These are phyloP conservation scores for Protomyces inouyei DNA, from an alignment of 1,139 yeast genomes.

Conservation along the genomic window DNA sequence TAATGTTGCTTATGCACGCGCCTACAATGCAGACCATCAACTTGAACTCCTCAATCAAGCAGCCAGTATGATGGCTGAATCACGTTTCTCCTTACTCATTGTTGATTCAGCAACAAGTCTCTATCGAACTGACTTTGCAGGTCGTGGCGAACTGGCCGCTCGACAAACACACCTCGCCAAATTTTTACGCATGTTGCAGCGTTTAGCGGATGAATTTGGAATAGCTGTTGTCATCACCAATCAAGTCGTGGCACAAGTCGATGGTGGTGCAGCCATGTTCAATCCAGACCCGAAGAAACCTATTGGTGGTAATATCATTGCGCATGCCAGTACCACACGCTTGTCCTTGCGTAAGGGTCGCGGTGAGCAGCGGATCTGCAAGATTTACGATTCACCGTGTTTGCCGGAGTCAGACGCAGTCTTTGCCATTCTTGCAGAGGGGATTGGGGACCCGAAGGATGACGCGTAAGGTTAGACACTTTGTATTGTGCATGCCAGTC, in stretches of 20 bases:
- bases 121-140: slow-evolving; percentile 90
- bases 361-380: slow-evolving; percentile 88
- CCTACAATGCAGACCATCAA: slow-evolving; percentile 96
- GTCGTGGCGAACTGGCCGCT: slow-evolving; percentile 94
- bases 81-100: slow-evolving; percentile 67
- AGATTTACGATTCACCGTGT: slow-evolving; percentile 91
- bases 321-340: slow-evolving; percentile 93
- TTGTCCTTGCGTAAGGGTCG: slow-evolving; percentile 83
- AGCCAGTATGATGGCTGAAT: slow-evolving; percentile 93
- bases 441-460: slow-evolving; percentile 83
- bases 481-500: neutral
- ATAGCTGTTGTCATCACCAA: slow-evolving; percentile 97
- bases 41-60: slow-evolving; percentile 80
- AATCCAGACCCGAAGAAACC: slow-evolving; percentile 99
- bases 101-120: slow-evolving; percentile 97
- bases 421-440: slow-evolving; percentile 94
- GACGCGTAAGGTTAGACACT: neutral
- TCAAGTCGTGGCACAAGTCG: slow-evolving; percentile 98
- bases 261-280: slow-evolving; percentile 70
- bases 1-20: slow-evolving; percentile 95
- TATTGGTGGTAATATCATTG: slow-evolving; percentile 96
- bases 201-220: slow-evolving; percentile 96
- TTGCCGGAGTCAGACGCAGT: slow-evolving; percentile 92
- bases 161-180: slow-evolving; percentile 92
- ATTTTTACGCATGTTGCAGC: slow-evolving; percentile 82